phyloP scores from a whole-genome alignment of 2,329 filamentous ascomycete species.

The Venturia aucupariae region DNA sequence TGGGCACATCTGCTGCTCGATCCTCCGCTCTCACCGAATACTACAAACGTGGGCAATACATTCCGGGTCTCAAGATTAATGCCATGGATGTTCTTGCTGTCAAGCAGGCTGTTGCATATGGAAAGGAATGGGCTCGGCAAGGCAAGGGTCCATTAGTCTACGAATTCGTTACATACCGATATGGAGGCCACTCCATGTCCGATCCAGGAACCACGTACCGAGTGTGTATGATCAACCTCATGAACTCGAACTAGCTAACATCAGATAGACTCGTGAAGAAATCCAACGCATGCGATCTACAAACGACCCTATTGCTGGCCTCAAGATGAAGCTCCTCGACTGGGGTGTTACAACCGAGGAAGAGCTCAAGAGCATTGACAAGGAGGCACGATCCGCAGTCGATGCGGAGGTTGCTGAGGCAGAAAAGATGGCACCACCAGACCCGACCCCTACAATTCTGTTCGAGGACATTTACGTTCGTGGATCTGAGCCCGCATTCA shows the following conservation, averaged over 20 bases:
- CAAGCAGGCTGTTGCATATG: conserved; percentile 91
- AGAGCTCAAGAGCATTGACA: conserved; percentile 92
- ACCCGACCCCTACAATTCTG: conserved; percentile 70
- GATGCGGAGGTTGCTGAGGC: conserved; percentile 84
- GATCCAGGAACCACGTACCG: conserved; percentile 98
- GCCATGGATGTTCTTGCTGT: conserved; percentile 98
- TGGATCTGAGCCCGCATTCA: conserved; percentile 77
- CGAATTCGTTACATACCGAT: conserved; percentile 98
- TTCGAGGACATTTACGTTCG: conserved; percentile 95
- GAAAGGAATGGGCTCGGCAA: conserved; percentile 72
- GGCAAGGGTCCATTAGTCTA: conserved; percentile 92
- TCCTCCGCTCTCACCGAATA: conserved; percentile 96
- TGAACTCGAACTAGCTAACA: conserved; percentile 17
- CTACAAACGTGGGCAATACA: conserved; percentile 99
- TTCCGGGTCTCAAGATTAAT: conserved; percentile 98
- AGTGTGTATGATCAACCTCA: conserved; percentile 22
- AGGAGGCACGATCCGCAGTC: conserved; percentile 77
- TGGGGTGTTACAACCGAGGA: conserved; percentile 89
- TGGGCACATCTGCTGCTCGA: conserved; percentile 93
- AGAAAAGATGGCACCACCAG: conserved; percentile 77
- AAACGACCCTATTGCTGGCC: conserved; percentile 93
- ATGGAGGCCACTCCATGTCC: conserved; percentile 99
- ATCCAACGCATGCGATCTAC: conserved; percentile 99
- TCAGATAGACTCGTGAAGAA: conserved; percentile 72
- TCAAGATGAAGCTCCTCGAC: conserved; percentile 97